Base-by-base conservation (phyloP, 768 basidiomycete genomes). In the Sporobolomyces phaffii region DNA sequence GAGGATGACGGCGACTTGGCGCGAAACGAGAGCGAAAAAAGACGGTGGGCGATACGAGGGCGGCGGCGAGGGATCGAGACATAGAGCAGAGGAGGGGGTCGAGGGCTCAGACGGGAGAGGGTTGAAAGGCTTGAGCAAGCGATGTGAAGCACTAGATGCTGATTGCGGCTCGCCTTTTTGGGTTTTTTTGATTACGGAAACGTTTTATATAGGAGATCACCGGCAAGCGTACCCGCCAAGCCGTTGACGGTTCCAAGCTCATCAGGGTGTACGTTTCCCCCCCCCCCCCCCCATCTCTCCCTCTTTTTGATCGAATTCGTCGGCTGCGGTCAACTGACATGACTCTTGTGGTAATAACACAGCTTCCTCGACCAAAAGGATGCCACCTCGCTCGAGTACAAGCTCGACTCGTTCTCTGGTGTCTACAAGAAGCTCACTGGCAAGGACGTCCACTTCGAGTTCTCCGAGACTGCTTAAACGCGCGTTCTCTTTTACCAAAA, bases 341-440 rank as follows among this genome's bases (percentile, higher is more conserved):
- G 17, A 20, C 26, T 56, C 33, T 22, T 24, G 28, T 29, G 15
- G 11, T 20, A n/a, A n/a, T n/a, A n/a, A n/a, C 18, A 28, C 78
- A 98, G 94, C 73, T 88, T 92, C 83, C 88, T 99, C 73, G 96
- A 99, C 83, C 83, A 91, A 73, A 98, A 98, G 80, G 96, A 99
- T 78, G 86, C 91, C 62, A 98, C 92, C 78, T 89, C 91, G 76
- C 84, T 98, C 78, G 96, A 98, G 84, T 97, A 99, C 88, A 99
- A 99, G 85, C 85, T 98, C 75, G 96, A 99, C 82, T 94, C 93
- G 71, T 99, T 98, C 83, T 89, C 93, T 53, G 92, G 91, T 45
- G 90, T 98, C 71, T 97, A 96, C 84, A 89, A 62, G 56, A 59
- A 58, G 70, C 81, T 96, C 78, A 94, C 92, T 72, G 93, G 93